Evolutionary conservation across 2,329 filamentous ascomycete genomes (phyloP).

Genomic region (Kalaharituber pfeilii): DNA sequence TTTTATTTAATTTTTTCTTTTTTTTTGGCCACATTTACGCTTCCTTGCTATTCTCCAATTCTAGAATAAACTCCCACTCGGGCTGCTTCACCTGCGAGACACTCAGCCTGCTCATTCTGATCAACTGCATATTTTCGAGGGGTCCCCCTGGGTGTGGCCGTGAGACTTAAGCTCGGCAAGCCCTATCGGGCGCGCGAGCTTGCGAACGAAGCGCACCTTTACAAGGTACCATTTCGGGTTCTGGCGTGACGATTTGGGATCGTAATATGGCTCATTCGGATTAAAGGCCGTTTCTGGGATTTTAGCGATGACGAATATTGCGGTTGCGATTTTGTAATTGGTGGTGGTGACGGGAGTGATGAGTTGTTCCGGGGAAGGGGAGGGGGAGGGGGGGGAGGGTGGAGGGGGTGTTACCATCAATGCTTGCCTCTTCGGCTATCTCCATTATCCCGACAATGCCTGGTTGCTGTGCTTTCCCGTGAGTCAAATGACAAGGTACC

Average conservation of each 20-base stretch:
- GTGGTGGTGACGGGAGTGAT: neutral
- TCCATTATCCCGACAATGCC: conserved; percentile 81
- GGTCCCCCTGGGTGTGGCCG: conserved; percentile 31
- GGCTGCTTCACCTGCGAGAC: conserved; percentile 39
- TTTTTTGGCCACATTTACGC: too few species aligned
- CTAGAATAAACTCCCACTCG: conserved; percentile 35
- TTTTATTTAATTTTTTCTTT: too few species aligned
- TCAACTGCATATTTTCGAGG: conserved; percentile 61
- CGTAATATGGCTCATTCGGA: conserved; percentile 61
- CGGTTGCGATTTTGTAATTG: too few species aligned
- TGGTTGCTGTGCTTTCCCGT: conserved; percentile 34
- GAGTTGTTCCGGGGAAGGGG: too few species aligned
- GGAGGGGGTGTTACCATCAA: conserved; percentile 63
- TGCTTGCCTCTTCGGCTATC: conserved; percentile 65
- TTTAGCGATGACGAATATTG: conserved; percentile 1
- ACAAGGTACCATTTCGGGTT: conserved; percentile 76
- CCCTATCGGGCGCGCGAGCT: conserved; percentile 54
- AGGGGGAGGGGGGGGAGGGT: too few species aligned
- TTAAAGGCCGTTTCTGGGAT: conserved; percentile 50
- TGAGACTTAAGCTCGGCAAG: conserved; percentile 48
- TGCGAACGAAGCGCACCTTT: conserved; percentile 70
- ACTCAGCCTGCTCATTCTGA: conserved; percentile 67
- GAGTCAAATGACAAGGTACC: too few species aligned
- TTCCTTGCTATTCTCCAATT: conserved; percentile 7
- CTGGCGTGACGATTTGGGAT: conserved; percentile 50